Base-by-base conservation (phyloP, 176 grass and related monocot genomes). In the Musa itinerans region DNA sequence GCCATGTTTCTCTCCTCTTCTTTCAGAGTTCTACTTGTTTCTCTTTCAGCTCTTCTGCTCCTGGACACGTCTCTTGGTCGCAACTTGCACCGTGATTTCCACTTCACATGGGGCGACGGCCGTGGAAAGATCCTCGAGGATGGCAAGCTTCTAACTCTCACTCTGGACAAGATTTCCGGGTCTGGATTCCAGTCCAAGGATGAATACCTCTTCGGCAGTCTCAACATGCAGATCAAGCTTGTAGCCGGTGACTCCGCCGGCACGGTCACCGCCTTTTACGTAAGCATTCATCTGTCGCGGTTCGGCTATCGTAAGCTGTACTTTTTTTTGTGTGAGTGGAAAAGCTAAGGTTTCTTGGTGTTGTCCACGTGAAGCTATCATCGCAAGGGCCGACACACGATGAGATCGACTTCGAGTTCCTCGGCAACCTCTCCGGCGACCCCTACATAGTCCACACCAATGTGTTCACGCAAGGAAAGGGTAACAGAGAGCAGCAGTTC, bases 381-480 rank as follows among this genome's bases (percentile, higher is more conserved):
- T 72, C 69, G 19, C 69, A 22, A 12, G 69, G 69, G 22, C 6
- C 27, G 12, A 52, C 69, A 1, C 69, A 72, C 2, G 69, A 72
- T 23, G 69, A 72, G 48, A 72, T 72, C 43, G 69, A 72, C 69
- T 72, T 72, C 49, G 69, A 72, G 69, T 72, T 72, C 50, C n/a
- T 72, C 19, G 69, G 69, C 25, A 72, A 72, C 48, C 17, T 21
- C 51, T 53, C 50, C 48, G 69, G 69, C 2, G 48, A 72, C 9
- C 69, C 69, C 20, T 72, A 54, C 69, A 19, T 52, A 1, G 6
- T 72, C 17, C 69, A 72, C 69, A 72, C 69, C 50, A 72, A 72
- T 24, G 16, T 72, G 9, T 72, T 22, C 69, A 22, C 50, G 2
- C 69, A 72, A 16, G 69, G 69, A 6, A 72, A 23, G 51, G 69